Evolutionary conservation across 331 rosid species (phyloP), one percentile per base, ranked within the genome.

Genomic region (Malus hybrid): DNA sequence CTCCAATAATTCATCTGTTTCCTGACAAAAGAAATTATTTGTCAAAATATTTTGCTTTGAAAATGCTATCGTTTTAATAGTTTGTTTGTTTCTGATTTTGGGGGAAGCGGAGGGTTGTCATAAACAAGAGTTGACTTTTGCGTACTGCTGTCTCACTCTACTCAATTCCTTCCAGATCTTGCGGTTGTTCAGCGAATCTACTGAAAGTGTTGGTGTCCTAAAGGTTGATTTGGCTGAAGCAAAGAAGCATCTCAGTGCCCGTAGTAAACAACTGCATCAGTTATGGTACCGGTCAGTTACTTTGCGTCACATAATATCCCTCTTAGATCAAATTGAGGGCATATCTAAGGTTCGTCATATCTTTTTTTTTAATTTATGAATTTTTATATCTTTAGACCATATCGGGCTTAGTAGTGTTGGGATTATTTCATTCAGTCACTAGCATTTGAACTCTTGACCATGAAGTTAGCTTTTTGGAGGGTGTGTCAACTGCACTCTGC

Each of bases 231-330:
- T 92, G 83, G 91, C 88, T 6, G 98, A 92, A 80, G 93, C 99
- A 55, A 95, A 92, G 84, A 89, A 74, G 74, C 85, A 79, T 66
- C 92, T 95, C 71, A 95, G 99, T 84, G 92, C 88, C 24, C 99
- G 97, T 86, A 95, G 78, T 80, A 95, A 95, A 78, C 99, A 95
- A 75, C 87, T 95, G 83, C 99, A 95, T 86, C 99, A 95, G 87
- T 84, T 95, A 79, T 95, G 99, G 99, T 92, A 90, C 85, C 98
- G 98, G 52, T 95, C 99, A 4, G 99, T 95, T 73, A 95, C 98
- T 11, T 72, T 95, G 88, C 96, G 97, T 65, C 93, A 95, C 86
- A 95, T 95, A 75, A 95, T 95, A 83, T 86, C 99, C 77, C 86
- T 95, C 65, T 86, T 92, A 85, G 99, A 95, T 90, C 99, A 95